Evolutionary conservation across 768 basidiomycete genomes (phyloP), one percentile per base, ranked within the genome.

Genomic region (Pholiota microspora): DNA sequence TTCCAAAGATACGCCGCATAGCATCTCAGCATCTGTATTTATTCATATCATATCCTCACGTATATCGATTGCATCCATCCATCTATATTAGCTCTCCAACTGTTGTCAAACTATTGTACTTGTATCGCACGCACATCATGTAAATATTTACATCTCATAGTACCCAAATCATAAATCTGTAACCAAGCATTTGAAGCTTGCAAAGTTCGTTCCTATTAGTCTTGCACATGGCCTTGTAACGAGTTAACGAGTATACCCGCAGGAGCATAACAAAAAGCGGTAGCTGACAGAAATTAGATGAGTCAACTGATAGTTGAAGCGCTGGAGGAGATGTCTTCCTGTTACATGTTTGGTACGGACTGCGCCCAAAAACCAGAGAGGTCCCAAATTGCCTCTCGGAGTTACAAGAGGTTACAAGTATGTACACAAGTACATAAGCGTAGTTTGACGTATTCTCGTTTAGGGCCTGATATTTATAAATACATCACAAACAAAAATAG

Each of bases 81-180:
- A 31, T 29, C 27, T 31, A n/a, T 51, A 34, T n/a, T n/a, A 38
- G 18, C 15, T 13, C 15, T 15, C 21, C 18, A 38, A 51, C 15
- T 51, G 51, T 51, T 51, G 51, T 51, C 42, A 18, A 44, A 45
- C 40, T 51, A 51, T 44, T 51, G 51, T 51, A 51, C 5, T 44
- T 51, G 40, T 51, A 51, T 31, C 40, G 28, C 44, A 25, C 12
- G 27, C 29, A 18, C 40, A 51, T 44, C 35, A 35, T 42, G 32
- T 25, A 16, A 15, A 51, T 15, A 40, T 44, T 13, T 40, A 40
- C 51, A 24, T 35, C 27, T 40, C 27, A 38, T n/a, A n/a, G n/a
- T n/a, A n/a, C n/a, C n/a, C n/a, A n/a, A n/a, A n/a, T n/a, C n/a
- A n/a, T n/a, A n/a, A n/a, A n/a, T n/a, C n/a, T n/a, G n/a, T n/a